Conservation (phyloP, 495 filamentous ascomycete species). For the Annulohypoxylon bovei region DNA sequence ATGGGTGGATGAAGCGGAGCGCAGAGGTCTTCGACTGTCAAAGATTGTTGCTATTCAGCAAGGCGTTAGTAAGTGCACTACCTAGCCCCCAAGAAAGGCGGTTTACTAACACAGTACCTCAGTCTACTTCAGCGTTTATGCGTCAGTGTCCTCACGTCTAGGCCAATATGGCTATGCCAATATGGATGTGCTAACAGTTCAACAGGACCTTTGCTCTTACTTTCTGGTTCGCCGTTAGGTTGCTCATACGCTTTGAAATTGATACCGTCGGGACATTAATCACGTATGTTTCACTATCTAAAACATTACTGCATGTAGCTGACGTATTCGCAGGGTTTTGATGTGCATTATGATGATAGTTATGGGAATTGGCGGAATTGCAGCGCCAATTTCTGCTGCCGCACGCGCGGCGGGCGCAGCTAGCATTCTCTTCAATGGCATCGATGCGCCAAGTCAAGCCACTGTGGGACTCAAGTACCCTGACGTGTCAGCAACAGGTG, state of each 20-base stretch:
- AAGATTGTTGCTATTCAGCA: slow-evolving; percentile 60
- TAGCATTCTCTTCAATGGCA: slow-evolving; percentile 64
- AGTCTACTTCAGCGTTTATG: slow-evolving; percentile 58
- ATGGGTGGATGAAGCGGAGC: slow-evolving; percentile 67
- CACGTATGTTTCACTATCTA: slow-evolving; percentile 52
- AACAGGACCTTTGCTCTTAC: slow-evolving; percentile 57
- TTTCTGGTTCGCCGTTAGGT: slow-evolving; percentile 57
- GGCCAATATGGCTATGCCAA: background rate
- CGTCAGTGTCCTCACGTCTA: slow-evolving; percentile 43
- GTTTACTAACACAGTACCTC: slow-evolving; percentile 2
- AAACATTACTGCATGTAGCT: background rate
- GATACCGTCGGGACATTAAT: slow-evolving; percentile 58
- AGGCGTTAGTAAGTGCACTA: slow-evolving; percentile 52
- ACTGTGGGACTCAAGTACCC: slow-evolving; percentile 58
- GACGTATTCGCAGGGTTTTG: slow-evolving; percentile 57
- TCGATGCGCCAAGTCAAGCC: slow-evolving; percentile 62
- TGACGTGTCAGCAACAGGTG: slow-evolving; percentile 56
- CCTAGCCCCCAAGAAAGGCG: background rate
- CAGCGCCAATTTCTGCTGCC: slow-evolving; percentile 60
- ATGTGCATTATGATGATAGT: slow-evolving; percentile 68
- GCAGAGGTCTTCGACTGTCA: slow-evolving; percentile 61
- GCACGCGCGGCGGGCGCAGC: slow-evolving; percentile 64
- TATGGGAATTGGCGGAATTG: slow-evolving; percentile 60
- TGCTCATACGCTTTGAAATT: slow-evolving; percentile 46
- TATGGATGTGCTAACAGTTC: slow-evolving; percentile 19